Percentiles rank a stretch among this genome's conserved stretches.
Evolutionary conservation across 495 filamentous ascomycete genomes (phyloP).

Genomic region (Aspergillus sclerotioniger): DNA sequence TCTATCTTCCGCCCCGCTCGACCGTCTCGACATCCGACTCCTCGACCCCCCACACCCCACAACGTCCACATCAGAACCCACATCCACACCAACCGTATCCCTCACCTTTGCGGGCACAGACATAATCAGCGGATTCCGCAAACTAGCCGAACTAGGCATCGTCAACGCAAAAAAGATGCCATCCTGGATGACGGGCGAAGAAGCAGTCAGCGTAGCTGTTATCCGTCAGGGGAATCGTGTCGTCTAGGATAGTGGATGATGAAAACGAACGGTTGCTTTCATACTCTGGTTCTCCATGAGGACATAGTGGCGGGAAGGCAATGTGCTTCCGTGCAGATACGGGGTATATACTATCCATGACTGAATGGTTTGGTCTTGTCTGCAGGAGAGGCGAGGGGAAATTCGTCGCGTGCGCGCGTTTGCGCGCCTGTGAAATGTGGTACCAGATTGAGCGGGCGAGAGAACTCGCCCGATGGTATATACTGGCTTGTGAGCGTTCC

Average conservation of each 20-base stretch:
- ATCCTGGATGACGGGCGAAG: conserved; percentile 89
- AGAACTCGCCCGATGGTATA: no score
- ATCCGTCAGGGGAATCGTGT: conserved; percentile 59
- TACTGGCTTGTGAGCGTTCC: no score
- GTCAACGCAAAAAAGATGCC: conserved; percentile 76
- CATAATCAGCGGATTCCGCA: conserved; percentile 76
- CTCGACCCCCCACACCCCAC: conserved; percentile 25
- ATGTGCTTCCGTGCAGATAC: background rate
- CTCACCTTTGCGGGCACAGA: conserved; percentile 71
- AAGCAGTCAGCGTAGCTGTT: conserved; percentile 68
- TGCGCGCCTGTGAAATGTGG: no score
- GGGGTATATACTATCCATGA: no score
- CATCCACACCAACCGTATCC: conserved; percentile 41
- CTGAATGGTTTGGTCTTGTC: no score
- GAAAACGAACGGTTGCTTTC: background rate
- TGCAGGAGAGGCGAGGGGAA: no score
- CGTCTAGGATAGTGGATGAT: conserved; percentile 21
- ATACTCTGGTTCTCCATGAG: background rate
- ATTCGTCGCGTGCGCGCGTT: no score
- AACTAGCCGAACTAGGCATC: conserved; percentile 70
- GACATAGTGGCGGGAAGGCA: background rate
- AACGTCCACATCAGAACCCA: background rate
- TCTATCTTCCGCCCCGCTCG: conserved; percentile 26
- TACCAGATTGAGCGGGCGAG: no score
- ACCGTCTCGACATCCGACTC: conserved; percentile 34